These are phyloP conservation scores for Carex kokanica DNA, from an alignment of 176 grass and related monocot species.

Conservation along the genomic window DNA sequence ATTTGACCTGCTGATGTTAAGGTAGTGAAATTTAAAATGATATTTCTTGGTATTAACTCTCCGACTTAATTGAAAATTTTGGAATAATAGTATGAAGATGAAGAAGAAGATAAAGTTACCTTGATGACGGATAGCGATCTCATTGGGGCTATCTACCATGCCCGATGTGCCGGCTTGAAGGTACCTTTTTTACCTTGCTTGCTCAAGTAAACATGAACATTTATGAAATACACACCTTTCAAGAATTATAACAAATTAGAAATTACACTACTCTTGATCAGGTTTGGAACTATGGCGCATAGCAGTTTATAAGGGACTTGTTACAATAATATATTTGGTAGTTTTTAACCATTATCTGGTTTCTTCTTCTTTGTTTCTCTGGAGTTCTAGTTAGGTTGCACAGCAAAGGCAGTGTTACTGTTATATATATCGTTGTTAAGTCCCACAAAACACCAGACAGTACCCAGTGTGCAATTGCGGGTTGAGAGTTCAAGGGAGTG, in stretches of 20 bases:
- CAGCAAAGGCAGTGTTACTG: not conserved
- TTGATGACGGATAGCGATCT: slow-evolving; percentile 50
- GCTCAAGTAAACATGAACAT: not conserved
- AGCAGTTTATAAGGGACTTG: not conserved
- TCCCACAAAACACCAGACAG: not conserved
- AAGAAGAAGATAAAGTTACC: slow-evolving; percentile 78
- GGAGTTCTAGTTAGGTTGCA: not conserved
- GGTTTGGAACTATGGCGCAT: not conserved
- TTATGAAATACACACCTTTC: not conserved
- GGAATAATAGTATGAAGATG: slow-evolving; percentile 58
- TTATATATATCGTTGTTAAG: not conserved
- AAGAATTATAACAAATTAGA: not conserved
- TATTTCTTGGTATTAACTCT: slow-evolving; percentile 3
- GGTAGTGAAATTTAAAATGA: not conserved
- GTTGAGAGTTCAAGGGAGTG: not conserved
- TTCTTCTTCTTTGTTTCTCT: not conserved
- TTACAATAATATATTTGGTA: not conserved
- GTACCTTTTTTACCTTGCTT: slow-evolving; percentile 22
- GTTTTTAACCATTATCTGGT: not conserved
- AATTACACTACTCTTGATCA: not conserved
- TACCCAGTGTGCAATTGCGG: not conserved
- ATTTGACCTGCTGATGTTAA: slow-evolving; percentile 20
- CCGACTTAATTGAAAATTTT: slow-evolving; percentile 4
- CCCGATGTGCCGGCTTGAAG: slow-evolving; percentile 65
- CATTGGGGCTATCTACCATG: slow-evolving; percentile 49